phyloP scores from a whole-genome alignment of 2,329 filamentous ascomycete species.

The Keithomyces neogunnii region DNA sequence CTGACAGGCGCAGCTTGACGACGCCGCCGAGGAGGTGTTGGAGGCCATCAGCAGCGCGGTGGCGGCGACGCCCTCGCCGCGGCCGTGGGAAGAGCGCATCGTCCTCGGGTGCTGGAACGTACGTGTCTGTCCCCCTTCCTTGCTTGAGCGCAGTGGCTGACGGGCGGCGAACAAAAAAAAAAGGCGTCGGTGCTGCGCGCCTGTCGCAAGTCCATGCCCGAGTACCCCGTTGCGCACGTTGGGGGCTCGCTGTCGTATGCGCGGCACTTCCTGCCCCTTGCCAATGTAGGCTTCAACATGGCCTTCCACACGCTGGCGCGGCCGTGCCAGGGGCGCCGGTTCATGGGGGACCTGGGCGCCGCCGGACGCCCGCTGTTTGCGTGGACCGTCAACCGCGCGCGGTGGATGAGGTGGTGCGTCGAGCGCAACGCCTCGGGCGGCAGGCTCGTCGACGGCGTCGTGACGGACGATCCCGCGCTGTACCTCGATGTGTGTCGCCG shows the following conservation, averaged over 20 bases:
- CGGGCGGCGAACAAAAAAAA: background rate
- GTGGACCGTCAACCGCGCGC: conserved; percentile 81
- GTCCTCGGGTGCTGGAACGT: conserved; percentile 79
- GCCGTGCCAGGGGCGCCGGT: conserved; percentile 51
- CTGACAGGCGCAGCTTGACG: conserved; percentile 45
- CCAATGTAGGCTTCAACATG: conserved; percentile 72
- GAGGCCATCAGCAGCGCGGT: conserved; percentile 57
- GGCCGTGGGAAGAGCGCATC: conserved; percentile 65
- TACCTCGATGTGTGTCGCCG: conserved; percentile 53
- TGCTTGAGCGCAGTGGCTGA: background rate
- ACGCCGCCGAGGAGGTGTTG: conserved; percentile 64
- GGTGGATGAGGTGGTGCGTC: conserved; percentile 77
- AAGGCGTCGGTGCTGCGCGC: conserved; percentile 60
- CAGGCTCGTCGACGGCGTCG: conserved; percentile 62
- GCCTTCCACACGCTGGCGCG: conserved; percentile 60
- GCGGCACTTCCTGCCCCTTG: conserved; percentile 55
- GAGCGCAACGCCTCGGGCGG: conserved; percentile 14
- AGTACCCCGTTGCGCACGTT: conserved; percentile 59
- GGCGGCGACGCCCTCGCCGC: conserved; percentile 48
- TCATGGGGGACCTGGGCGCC: conserved; percentile 50
- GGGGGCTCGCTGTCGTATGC: conserved; percentile 61
- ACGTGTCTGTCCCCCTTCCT: conserved; percentile 12
- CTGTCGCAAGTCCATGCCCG: conserved; percentile 52
- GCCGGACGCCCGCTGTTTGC: conserved; percentile 53
- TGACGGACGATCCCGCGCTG: conserved; percentile 72